Evolutionary conservation across 768 basidiomycete genomes (phyloP).

Genomic region (Mrakia frigida): DNA sequence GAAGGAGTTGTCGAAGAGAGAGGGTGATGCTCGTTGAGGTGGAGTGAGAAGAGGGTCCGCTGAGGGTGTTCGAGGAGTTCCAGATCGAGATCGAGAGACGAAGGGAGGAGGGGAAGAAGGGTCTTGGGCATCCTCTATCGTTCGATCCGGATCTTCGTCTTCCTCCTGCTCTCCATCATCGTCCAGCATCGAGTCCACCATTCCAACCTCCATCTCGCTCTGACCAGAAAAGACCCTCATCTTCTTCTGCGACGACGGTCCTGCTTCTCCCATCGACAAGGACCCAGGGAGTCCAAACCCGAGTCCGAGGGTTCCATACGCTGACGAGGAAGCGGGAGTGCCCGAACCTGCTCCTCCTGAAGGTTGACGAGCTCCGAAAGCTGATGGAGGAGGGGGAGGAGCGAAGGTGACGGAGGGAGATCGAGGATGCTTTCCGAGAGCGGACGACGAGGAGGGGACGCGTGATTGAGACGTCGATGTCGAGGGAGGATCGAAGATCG

Average conservation of each 20-base stretch:
- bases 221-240: background rate
- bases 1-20: background rate
- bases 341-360: slow-evolving; percentile 1
- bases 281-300: background rate
- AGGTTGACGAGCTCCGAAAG: slow-evolving; percentile 3
- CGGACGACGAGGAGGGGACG: background rate
- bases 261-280: background rate
- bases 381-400: background rate
- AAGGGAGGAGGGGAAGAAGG: background rate
- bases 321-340: slow-evolving; percentile 3
- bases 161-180: background rate
- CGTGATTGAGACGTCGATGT: background rate
- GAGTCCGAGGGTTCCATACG: slow-evolving; percentile 10
- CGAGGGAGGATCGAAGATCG: background rate
- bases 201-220: background rate
- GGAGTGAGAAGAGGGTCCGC: slow-evolving; percentile 4
- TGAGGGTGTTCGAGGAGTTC: slow-evolving; percentile 5
- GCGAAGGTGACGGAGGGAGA: slow-evolving; percentile 17
- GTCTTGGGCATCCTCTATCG: background rate
- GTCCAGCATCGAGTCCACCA: slow-evolving; percentile 7
- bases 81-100: slow-evolving; percentile 6
- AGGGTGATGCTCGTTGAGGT: background rate
- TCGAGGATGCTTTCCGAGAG: slow-evolving; percentile 11
- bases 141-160: background rate
- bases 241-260: background rate